These are phyloP conservation scores for Leonotis leonurus DNA, from an alignment of 257 asterid genomes.

Conservation along the genomic window DNA sequence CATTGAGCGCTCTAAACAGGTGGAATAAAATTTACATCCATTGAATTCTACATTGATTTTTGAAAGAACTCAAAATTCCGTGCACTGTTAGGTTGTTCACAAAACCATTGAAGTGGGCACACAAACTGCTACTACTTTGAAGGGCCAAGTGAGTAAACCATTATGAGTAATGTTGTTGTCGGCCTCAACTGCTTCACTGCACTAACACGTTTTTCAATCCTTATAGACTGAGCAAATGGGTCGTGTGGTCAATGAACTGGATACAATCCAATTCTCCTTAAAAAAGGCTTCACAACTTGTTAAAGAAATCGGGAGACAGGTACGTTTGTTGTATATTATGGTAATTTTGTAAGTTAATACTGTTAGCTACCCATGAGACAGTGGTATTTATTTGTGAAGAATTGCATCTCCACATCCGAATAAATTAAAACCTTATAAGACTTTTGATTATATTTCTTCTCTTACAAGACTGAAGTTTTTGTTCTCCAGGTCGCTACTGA, in stretches of 20 bases:
- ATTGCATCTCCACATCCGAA: neutral
- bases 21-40: constrained; percentile 15
- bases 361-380: neutral
- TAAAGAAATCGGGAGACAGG: constrained; percentile 99
- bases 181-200: constrained; percentile 1
- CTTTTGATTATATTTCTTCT: neutral
- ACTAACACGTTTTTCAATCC: constrained; percentile 1
- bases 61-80: constrained; percentile 15
- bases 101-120: constrained; percentile 97
- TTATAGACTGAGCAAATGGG: constrained; percentile 98
- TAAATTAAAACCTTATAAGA: neutral
- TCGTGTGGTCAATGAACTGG: constrained; percentile 88
- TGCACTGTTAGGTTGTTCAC: constrained; percentile 74
- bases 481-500: constrained; percentile 87
- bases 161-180: neutral
- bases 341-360: neutral
- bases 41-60: neutral
- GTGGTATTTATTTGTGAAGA: constrained; percentile 1
- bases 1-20: constrained; percentile 99
- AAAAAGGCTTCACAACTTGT: constrained; percentile 98
- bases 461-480: neutral
- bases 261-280: constrained; percentile 87
- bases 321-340: constrained; percentile 13
- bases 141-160: constrained; percentile 74
- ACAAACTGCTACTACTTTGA: constrained; percentile 83